phyloP scores from a whole-genome alignment of 192 early-diverging fungal species.

The Coemansia sp. region DNA sequence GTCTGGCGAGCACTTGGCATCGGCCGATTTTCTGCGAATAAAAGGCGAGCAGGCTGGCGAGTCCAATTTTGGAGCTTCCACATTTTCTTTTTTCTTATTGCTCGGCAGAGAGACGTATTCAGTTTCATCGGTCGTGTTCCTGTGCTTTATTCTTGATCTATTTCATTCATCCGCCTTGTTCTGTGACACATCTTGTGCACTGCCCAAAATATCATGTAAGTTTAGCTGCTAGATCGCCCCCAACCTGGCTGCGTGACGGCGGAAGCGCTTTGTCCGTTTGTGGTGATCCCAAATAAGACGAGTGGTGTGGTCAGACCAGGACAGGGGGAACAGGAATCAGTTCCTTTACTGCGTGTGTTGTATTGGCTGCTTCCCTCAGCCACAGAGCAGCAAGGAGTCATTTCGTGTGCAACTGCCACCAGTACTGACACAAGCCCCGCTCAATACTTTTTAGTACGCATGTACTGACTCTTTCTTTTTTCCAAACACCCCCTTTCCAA shows the following conservation, averaged over 20 bases:
- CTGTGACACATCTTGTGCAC: not conserved
- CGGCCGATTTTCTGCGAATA: not conserved
- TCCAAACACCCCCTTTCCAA: not conserved
- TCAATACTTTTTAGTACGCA: not conserved
- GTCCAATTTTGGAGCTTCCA: not conserved
- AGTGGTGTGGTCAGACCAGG: not conserved
- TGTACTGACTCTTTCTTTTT: not conserved
- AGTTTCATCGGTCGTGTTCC: not conserved
- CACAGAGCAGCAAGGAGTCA: too few species aligned
- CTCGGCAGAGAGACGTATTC: too few species aligned
- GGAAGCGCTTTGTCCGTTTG: not conserved
- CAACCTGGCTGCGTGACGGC: slow-evolving; percentile 3
- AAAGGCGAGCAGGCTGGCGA: not conserved
- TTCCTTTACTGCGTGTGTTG: not conserved
- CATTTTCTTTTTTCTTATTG: not conserved
- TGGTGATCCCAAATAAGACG: slow-evolving; percentile 1
- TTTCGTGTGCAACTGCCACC: too few species aligned
- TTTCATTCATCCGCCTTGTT: not conserved
- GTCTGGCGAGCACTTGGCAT: not conserved
- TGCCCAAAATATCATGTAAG: slow-evolving; percentile 4
- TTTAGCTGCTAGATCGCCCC: not conserved
- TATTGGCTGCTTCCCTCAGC: not conserved
- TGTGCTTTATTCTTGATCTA: not conserved
- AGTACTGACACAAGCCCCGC: not conserved
- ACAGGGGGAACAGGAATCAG: not conserved